These are phyloP conservation scores for Fusarium drepaniforme DNA, from an alignment of 2,329 filamentous ascomycete species.

Conservation along the genomic window DNA sequence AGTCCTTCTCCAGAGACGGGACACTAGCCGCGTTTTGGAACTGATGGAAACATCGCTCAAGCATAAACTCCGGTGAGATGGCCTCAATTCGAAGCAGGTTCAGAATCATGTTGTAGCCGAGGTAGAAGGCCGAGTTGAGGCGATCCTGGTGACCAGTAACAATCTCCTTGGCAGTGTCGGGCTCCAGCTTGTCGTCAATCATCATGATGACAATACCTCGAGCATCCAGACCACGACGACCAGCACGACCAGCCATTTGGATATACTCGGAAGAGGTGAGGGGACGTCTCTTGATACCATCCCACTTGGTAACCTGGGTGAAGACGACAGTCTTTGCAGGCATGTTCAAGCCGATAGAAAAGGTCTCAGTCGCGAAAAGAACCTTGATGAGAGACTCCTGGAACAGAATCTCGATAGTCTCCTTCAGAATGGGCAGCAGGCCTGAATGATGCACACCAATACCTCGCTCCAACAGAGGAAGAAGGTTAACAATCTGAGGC, in stretches of 20 bases:
- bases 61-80: constrained; percentile 98
- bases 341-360: constrained; percentile 99
- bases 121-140: constrained; percentile 96
- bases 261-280: constrained; percentile 97
- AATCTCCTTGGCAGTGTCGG: constrained; percentile 91
- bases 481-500: constrained; percentile 90
- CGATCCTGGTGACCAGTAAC: constrained; percentile 97
- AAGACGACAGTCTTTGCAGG: constrained; percentile 99
- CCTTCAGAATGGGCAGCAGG: constrained; percentile 93
- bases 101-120: constrained; percentile 99
- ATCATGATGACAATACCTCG: constrained; percentile 99
- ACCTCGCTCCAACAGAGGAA: constrained; percentile 89
- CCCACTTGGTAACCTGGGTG: constrained; percentile 94
- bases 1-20: constrained; percentile 83
- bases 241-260: constrained; percentile 98
- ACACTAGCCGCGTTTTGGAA: constrained; percentile 96
- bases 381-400: constrained; percentile 99
- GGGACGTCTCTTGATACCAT: constrained; percentile 83
- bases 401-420: constrained; percentile 98
- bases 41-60: constrained; percentile 98
- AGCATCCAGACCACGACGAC: constrained; percentile 96
- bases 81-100: constrained; percentile 98
- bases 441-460: constrained; percentile 99
- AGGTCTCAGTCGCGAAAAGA: constrained; percentile 96
- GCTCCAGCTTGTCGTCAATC: constrained; percentile 97